Evolutionary conservation across 331 rosid genomes (phyloP).

Genomic region (Rosa hybrid): DNA sequence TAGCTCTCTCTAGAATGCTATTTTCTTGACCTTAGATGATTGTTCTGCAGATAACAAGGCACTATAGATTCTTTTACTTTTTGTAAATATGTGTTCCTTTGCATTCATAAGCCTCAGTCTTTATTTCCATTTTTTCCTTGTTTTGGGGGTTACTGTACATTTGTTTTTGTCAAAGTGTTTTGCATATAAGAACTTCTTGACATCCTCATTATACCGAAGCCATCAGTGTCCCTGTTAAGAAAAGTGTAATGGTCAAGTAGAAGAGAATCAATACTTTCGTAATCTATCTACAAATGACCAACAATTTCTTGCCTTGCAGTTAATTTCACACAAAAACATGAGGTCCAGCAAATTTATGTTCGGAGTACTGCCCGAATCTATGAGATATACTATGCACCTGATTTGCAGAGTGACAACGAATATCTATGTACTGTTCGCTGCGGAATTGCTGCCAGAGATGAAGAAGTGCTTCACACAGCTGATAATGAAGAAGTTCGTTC

Average conservation of each 20-base stretch:
- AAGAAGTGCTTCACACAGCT: constrained; percentile 44
- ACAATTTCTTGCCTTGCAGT: constrained; percentile 45
- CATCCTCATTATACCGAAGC: background rate
- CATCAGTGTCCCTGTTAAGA: background rate
- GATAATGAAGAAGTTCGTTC: constrained; percentile 31
- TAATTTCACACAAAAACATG: constrained; percentile 57
- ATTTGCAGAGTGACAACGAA: constrained; percentile 41
- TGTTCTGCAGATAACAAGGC: background rate
- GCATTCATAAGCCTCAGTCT: background rate
- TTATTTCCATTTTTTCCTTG: background rate
- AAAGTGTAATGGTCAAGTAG: background rate
- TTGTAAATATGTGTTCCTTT: background rate
- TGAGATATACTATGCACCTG: constrained; percentile 61
- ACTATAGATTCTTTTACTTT: background rate
- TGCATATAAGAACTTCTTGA: background rate
- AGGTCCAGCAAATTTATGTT: constrained; percentile 73
- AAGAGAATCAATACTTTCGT: constrained; percentile 1
- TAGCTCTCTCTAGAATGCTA: background rate
- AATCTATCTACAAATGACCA: constrained; percentile 14
- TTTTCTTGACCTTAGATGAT: background rate
- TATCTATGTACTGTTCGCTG: constrained; percentile 83
- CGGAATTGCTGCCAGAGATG: constrained; percentile 65
- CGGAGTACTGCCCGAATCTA: constrained; percentile 82
- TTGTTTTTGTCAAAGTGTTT: background rate
- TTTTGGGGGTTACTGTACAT: background rate